Base-by-base conservation (phyloP, 305 asterid genomes). In the Fraxinus ornus region DNA sequence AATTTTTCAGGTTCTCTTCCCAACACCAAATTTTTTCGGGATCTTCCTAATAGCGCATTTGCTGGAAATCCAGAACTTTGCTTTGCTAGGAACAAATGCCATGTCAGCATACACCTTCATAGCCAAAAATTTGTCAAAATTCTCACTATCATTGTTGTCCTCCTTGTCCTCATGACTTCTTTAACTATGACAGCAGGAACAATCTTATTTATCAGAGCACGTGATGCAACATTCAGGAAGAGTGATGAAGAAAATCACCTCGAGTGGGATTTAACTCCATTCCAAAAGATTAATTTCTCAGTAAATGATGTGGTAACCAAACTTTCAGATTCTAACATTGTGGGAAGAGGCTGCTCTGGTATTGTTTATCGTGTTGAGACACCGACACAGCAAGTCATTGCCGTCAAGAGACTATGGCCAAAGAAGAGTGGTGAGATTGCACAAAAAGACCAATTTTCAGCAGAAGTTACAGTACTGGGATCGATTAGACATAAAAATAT, bases 321-420 rank as follows among this genome's bases (percentile, higher is more conserved):
- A 55, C 94, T 93, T 55, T 80, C 86, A n/a, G 95, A 91, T 35
- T 83, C 91, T 1, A 91, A 91, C 85, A 87, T 91, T 70, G 91
- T 93, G 12, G 97, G 97, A 36, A 85, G 86, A 83, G 97, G 97
- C 17, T 81, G 91, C 82, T 93, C 97, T 1, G 94, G 97, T 5
- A 74, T 86, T 62, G 97, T 91, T 72, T 93, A 93, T 80, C 88
- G 93, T 2, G 92, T 90, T 26, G 97, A 90, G 87, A 88, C 86
- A 5, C 87, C 88, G 21, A 83, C 55, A 32, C 86, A 86, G 26
- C 91, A 88, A 79, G 88, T 88, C 21, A 86, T 93, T 10, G 97
- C 95, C 0, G 97, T 91, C 78, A 93, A 93, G 86, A 88, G 86
- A 79, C 88, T 93, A 17, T 86, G 93, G 93, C 85, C 95, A 17